Evolutionary conservation across 2,329 filamentous ascomycete species (phyloP).

Genomic region (Hypoxylon sp.): DNA sequence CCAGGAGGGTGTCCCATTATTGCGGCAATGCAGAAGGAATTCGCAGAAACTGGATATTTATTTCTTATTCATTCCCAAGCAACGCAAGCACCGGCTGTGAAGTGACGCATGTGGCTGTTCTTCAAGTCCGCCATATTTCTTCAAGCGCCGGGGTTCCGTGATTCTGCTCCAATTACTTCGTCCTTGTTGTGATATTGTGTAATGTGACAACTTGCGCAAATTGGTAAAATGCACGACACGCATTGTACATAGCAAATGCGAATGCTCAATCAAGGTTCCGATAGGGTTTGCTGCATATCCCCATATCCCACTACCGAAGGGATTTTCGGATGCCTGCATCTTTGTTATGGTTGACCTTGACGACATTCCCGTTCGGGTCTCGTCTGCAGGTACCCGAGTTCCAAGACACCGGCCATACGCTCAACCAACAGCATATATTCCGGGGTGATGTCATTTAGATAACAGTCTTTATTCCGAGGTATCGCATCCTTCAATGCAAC

Average conservation of each 20-base stretch:
- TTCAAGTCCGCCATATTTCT: constrained; percentile 18
- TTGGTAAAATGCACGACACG: no score
- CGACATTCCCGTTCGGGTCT: constrained; percentile 3
- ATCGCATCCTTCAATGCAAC: no score
- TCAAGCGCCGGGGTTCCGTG: constrained; percentile 2
- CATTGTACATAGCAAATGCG: no score
- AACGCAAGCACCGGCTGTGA: constrained; percentile 1
- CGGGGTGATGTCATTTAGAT: background rate
- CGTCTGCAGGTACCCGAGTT: constrained; percentile 21
- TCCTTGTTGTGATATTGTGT: constrained; percentile 21
- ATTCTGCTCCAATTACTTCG: constrained; percentile 23
- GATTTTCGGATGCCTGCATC: constrained; percentile 14
- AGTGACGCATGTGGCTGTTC: constrained; percentile 32
- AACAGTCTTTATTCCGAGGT: no score
- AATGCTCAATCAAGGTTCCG: constrained; percentile 23
- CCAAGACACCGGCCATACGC: constrained; percentile 6
- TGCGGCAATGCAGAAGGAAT: constrained; percentile 4
- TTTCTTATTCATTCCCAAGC: constrained; percentile 17
- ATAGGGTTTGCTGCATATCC: constrained; percentile 39
- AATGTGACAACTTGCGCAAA: constrained; percentile 17
- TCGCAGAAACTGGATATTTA: constrained; percentile 2
- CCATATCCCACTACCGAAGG: constrained; percentile 26
- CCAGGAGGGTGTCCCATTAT: constrained; percentile 2
- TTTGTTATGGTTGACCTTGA: constrained; percentile 11
- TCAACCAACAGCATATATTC: constrained; percentile 5